These are phyloP conservation scores for Backusella liffmaniae DNA, from an alignment of 192 early-diverging fungal species.

Conservation along the genomic window DNA sequence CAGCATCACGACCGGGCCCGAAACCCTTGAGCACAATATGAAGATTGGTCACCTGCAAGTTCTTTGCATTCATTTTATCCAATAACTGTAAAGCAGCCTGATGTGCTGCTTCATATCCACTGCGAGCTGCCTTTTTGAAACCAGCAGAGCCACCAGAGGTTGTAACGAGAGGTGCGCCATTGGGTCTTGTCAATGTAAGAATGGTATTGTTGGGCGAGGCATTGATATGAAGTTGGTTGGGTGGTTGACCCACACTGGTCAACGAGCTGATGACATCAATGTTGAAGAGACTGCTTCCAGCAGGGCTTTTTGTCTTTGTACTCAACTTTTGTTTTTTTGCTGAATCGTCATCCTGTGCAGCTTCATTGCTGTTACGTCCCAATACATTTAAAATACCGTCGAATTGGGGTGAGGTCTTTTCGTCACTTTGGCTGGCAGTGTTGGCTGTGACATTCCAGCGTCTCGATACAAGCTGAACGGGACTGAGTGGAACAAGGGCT, in stretches of 20 bases:
- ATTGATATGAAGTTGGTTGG: slow-evolving; percentile 54
- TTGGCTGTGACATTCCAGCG: not conserved
- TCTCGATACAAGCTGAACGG: not conserved
- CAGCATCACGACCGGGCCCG: slow-evolving; percentile 89
- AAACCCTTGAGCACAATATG: slow-evolving; percentile 89
- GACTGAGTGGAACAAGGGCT: not conserved
- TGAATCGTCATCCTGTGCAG: slow-evolving; percentile 12
- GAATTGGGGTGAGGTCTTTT: not conserved
- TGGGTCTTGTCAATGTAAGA: slow-evolving; percentile 70
- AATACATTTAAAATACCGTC: slow-evolving; percentile 24
- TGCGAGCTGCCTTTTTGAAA: slow-evolving; percentile 86
- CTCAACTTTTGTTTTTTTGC: not conserved
- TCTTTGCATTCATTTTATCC: slow-evolving; percentile 65
- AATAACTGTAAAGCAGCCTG: slow-evolving; percentile 78
- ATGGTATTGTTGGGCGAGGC: slow-evolving; percentile 86
- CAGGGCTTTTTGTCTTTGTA: not conserved
- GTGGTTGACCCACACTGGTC: slow-evolving; percentile 13
- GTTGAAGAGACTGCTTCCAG: not conserved
- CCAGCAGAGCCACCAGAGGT: slow-evolving; percentile 81
- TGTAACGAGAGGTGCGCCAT: slow-evolving; percentile 68
- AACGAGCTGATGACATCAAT: not conserved
- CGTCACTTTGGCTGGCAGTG: not conserved
- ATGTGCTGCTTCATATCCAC: slow-evolving; percentile 90
- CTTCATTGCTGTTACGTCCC: not conserved
- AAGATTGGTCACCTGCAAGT: slow-evolving; percentile 57